Conservation (phyloP, 768 basidiomycete species). For the Chalciporus sphaerocephalus region DNA sequence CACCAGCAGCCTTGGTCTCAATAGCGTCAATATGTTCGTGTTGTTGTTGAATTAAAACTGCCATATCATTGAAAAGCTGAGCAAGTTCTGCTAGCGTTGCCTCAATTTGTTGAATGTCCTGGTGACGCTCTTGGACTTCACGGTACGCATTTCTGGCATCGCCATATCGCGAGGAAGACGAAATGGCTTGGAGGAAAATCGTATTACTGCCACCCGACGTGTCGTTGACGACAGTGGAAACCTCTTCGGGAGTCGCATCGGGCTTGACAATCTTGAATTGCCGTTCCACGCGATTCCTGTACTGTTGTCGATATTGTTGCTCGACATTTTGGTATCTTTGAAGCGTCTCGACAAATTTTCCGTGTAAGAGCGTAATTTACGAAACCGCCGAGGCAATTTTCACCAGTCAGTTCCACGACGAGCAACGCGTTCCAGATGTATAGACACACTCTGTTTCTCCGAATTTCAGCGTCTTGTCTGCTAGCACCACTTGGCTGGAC, state of each 20-base stretch:
- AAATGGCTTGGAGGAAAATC: slow-evolving; percentile 76
- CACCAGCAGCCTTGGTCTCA: slow-evolving; percentile 56
- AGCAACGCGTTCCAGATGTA: neutral
- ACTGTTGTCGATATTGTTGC: slow-evolving; percentile 60
- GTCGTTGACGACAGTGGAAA: slow-evolving; percentile 63
- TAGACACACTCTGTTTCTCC: slow-evolving; percentile 32
- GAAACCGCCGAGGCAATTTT: neutral
- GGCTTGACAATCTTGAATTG: slow-evolving; percentile 87
- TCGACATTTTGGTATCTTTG: slow-evolving; percentile 77
- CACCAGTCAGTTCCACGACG: neutral
- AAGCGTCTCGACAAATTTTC: slow-evolving; percentile 70
- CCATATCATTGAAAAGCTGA: slow-evolving; percentile 87
- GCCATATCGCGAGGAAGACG: slow-evolving; percentile 75
- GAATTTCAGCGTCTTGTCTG: slow-evolving; percentile 43
- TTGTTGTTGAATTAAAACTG: slow-evolving; percentile 72
- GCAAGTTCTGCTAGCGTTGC: slow-evolving; percentile 84
- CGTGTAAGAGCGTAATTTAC: slow-evolving; percentile 58
- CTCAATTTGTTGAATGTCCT: slow-evolving; percentile 82
- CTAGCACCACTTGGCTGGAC: slow-evolving; percentile 31
- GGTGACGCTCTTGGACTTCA: slow-evolving; percentile 86
- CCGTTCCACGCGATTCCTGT: slow-evolving; percentile 64
- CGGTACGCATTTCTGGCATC: slow-evolving; percentile 77
- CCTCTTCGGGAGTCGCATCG: slow-evolving; percentile 77
- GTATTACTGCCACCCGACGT: slow-evolving; percentile 54
- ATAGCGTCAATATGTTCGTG: slow-evolving; percentile 66